Conservation (phyloP, 768 basidiomycete species). For the Mycena chlorophos region DNA sequence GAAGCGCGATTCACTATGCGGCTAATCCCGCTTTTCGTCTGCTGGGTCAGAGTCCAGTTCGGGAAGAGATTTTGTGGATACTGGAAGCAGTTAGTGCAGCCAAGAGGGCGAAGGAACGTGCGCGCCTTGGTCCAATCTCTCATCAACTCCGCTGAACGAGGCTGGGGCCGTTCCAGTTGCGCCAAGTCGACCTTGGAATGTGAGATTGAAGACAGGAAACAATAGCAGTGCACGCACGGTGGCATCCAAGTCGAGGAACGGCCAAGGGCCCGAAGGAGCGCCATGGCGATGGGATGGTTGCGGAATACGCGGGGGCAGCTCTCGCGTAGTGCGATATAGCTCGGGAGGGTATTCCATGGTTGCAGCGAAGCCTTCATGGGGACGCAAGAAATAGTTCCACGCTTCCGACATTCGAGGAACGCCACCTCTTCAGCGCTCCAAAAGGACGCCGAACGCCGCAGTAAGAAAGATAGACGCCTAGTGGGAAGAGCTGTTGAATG, state of each 20-base stretch:
- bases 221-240: slow-evolving; percentile 12
- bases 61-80: slow-evolving; percentile 57
- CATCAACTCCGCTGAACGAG: neutral
- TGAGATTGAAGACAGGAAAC: neutral
- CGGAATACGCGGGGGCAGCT: slow-evolving; percentile 21
- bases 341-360: slow-evolving; percentile 11
- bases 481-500: too few species aligned
- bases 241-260: slow-evolving; percentile 41
- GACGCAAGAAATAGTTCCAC: too few species aligned
- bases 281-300: slow-evolving; percentile 35
- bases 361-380: too few species aligned
- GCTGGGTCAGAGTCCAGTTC: slow-evolving; percentile 55
- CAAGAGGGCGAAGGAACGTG: neutral
- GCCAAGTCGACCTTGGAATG: slow-evolving; percentile 20
- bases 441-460: too few species aligned
- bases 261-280: slow-evolving; percentile 43
- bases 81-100: slow-evolving; percentile 24
- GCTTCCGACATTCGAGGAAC: too few species aligned
- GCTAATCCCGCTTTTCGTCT: slow-evolving; percentile 38
- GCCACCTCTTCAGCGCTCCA: too few species aligned
- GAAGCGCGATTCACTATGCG: slow-evolving; percentile 26
- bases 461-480: too few species aligned
- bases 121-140: slow-evolving; percentile 16
- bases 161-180: slow-evolving; percentile 18
- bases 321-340: slow-evolving; percentile 9